These are phyloP conservation scores for Pyrrhoderma lamaoense DNA, from an alignment of 1,284 basidiomycete species.

Conservation along the genomic window DNA sequence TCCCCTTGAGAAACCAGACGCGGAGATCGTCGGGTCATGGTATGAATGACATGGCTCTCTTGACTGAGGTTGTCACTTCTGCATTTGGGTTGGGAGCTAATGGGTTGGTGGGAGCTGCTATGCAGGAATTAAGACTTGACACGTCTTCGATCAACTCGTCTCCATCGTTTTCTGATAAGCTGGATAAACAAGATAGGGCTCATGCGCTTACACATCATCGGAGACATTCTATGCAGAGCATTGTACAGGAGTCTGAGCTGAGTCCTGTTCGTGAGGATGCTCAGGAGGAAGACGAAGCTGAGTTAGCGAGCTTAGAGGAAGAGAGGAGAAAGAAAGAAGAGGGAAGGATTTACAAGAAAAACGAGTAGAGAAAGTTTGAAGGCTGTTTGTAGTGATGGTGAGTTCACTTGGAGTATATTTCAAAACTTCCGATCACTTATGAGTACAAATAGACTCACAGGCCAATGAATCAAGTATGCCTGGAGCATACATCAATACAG, in stretches of 20 bases:
- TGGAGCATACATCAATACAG: not conserved
- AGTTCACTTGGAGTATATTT: too few species aligned
- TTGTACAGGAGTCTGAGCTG: conserved; percentile 8
- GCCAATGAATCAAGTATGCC: not conserved
- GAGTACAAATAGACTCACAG: not conserved
- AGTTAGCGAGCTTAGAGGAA: not conserved
- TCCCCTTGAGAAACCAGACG: not conserved
- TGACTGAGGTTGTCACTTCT: conserved; percentile 9
- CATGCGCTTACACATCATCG: conserved; percentile 1
- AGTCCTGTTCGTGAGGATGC: conserved; percentile 15
- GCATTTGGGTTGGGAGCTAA: conserved; percentile 1
- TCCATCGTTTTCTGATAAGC: not conserved
- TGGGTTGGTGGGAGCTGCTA: not conserved
- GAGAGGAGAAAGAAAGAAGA: not conserved
- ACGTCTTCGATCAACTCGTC: not conserved
- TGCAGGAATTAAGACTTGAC: not conserved
- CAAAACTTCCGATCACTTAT: not conserved
- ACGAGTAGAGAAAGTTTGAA: not conserved
- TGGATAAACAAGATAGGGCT: not conserved
- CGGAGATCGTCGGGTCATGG: not conserved
- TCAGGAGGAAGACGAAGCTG: conserved; percentile 9
- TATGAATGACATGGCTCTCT: not conserved
- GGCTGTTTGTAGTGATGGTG: not conserved
- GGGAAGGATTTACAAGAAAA: not conserved
- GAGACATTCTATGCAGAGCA: conserved; percentile 7